Conservation (phyloP, 2,329 filamentous ascomycete genomes). For the Rachicladosporium sp. region DNA sequence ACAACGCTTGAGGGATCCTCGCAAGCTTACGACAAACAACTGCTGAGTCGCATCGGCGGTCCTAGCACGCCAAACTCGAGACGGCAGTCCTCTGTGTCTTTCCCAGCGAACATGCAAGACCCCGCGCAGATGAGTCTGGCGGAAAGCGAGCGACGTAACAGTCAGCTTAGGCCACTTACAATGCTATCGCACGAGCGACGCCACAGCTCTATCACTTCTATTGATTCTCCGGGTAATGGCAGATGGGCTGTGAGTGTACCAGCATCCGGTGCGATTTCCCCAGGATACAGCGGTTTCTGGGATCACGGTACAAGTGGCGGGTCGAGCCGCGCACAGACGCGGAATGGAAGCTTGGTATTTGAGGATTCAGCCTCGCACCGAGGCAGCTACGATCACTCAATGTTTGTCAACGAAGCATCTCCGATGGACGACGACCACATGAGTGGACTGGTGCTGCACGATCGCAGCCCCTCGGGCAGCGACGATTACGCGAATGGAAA, state of each 20-base stretch:
- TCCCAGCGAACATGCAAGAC: constrained; percentile 15
- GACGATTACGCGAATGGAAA: constrained; percentile 33
- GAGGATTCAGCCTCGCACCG: constrained; percentile 42
- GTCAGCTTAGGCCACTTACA: constrained; percentile 32
- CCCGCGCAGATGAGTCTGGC: constrained; percentile 24
- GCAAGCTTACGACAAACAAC: constrained; percentile 50
- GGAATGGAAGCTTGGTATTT: constrained; percentile 27
- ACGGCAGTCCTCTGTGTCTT: constrained; percentile 24
- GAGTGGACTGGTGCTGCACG: constrained; percentile 42
- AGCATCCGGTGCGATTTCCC: constrained; percentile 32
- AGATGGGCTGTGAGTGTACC: constrained; percentile 26
- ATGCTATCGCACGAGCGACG: constrained; percentile 28
- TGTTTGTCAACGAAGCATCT: constrained; percentile 36
- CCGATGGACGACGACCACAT: constrained; percentile 43
- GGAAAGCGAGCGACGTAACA: constrained; percentile 29
- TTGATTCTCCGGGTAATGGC: constrained; percentile 26
- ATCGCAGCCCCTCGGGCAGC: constrained; percentile 36
- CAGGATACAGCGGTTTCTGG: constrained; percentile 34
- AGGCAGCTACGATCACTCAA: constrained; percentile 50
- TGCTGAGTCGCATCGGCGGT: constrained; percentile 50
- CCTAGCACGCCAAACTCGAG: constrained; percentile 39
- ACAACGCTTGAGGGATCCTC: constrained; percentile 46
- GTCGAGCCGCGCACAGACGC: constrained; percentile 16
- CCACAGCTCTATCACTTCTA: constrained; percentile 19
- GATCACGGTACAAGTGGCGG: constrained; percentile 18